These are phyloP conservation scores for Vanilla planifolia DNA, from an alignment of 106 monocot species.

Conservation along the genomic window DNA sequence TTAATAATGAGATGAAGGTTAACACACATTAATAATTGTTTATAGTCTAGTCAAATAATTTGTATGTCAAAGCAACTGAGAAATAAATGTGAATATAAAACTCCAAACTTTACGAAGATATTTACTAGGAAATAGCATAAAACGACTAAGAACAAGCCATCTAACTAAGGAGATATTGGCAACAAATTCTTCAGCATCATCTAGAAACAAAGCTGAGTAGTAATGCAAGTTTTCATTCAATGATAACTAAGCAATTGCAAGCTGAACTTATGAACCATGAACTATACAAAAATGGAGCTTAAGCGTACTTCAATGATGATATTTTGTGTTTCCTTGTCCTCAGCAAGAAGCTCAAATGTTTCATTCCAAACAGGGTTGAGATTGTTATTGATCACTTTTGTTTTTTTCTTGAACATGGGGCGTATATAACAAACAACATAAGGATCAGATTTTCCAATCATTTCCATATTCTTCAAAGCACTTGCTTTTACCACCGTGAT, in stretches of 20 bases:
- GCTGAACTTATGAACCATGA: background rate
- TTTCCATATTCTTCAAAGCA: constrained; percentile 77
- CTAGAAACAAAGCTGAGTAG: background rate
- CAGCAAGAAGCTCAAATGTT: constrained; percentile 77
- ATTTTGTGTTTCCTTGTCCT: constrained; percentile 93
- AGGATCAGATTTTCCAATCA: constrained; percentile 99
- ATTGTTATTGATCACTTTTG: constrained; percentile 75
- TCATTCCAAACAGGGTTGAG: constrained; percentile 96
- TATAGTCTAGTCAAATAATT: too few species aligned
- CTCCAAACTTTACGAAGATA: too few species aligned
- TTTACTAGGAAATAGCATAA: too few species aligned
- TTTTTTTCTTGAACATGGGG: constrained; percentile 87
- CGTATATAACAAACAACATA: constrained; percentile 81
- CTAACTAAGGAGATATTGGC: background rate
- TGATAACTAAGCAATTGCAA: background rate
- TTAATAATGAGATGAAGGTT: too few species aligned
- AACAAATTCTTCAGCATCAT: background rate
- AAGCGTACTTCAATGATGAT: constrained; percentile 64
- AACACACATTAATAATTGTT: too few species aligned
- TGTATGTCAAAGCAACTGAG: too few species aligned
- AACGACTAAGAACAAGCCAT: background rate
- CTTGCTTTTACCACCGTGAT: constrained; percentile 72
- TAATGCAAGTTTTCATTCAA: background rate
- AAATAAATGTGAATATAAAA: too few species aligned
- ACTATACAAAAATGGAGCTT: background rate